Evolutionary conservation across 495 filamentous ascomycete genomes (phyloP), one percentile per base, ranked within the genome.

Genomic region (Penicillium ucsense): DNA sequence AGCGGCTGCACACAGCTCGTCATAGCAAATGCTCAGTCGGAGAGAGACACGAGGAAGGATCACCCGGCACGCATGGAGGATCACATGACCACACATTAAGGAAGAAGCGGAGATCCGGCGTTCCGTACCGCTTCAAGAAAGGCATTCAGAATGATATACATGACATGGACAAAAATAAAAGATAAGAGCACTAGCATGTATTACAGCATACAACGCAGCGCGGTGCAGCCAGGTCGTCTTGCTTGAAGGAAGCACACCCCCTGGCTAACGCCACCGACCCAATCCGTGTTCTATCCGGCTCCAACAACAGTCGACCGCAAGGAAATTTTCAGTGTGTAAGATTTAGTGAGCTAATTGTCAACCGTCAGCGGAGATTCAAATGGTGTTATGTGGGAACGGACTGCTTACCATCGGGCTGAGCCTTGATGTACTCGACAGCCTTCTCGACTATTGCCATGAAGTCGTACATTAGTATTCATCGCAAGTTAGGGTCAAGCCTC

Each of bases 401-500:
- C 5, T 34, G 52, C 67, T 58, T 66, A 74, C 70, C 91, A 76
- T 95, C 90, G 61, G 91, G 91, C 76, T 97, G 91, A 61, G 82
- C 81, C 61, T 89, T 66, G 74, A 97, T 95, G 76, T 97, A 97
- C 64, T 88, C 81, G 50, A 96, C 89, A 45, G 91, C 91, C 78
- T 95, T 84, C 63, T 94, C 86, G 53, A 97, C 91, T 96, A 59
- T 70, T 52, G 37, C 20, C 41, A 55, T 37, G 40, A 11, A 34
- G 47, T 48, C 34, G 38, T 29, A 47, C 39, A 50, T 50, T 48
- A 62, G 59, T 31, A 31, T 30, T n/a, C 34, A 2, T 10, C 36
- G 6, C 39, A 8, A 4, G 12, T 29, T 35, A 40, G 12, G 10
- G 30, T 7, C 11, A 33, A 12, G 36, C 8, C 41, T 31, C 33